Percentiles rank a stretch among this genome's conserved stretches.
phyloP scores from a whole-genome alignment of 2,329 filamentous ascomycete genomes.

The Akanthomyces lecanii region DNA sequence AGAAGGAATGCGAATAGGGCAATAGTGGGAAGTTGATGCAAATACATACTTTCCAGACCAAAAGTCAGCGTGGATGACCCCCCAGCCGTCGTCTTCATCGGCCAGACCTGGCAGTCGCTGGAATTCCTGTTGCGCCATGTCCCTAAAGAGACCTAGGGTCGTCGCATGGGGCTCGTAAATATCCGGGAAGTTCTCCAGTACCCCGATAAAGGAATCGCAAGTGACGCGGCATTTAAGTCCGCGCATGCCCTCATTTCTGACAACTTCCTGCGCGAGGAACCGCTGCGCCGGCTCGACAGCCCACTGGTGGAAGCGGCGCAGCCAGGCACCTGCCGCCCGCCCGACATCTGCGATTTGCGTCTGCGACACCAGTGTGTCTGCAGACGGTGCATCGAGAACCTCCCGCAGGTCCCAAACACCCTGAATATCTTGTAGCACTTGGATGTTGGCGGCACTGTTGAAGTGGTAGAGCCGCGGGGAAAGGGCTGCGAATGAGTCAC shows the following conservation, averaged over 20 bases:
- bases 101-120: neutral
- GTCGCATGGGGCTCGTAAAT: neutral
- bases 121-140: neutral
- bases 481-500: neutral
- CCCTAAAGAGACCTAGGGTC: neutral
- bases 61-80: neutral
- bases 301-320: conserved; percentile 9
- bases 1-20: neutral
- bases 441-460: neutral
- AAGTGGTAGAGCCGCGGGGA: conserved; percentile 8
- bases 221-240: neutral
- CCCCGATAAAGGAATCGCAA: neutral
- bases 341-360: neutral
- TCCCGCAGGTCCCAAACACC: neutral
- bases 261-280: neutral
- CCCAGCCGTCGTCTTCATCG: neutral
- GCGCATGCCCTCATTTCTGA: neutral
- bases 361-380: neutral
- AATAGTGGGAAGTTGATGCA: neutral
- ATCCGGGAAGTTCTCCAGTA: conserved; percentile 3
- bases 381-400: neutral
- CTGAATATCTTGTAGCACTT: neutral
- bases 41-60: conserved; percentile 7
- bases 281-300: neutral
- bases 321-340: neutral